Evolutionary conservation across 306 rosid species (phyloP).

Genomic region (Vicia faba): DNA sequence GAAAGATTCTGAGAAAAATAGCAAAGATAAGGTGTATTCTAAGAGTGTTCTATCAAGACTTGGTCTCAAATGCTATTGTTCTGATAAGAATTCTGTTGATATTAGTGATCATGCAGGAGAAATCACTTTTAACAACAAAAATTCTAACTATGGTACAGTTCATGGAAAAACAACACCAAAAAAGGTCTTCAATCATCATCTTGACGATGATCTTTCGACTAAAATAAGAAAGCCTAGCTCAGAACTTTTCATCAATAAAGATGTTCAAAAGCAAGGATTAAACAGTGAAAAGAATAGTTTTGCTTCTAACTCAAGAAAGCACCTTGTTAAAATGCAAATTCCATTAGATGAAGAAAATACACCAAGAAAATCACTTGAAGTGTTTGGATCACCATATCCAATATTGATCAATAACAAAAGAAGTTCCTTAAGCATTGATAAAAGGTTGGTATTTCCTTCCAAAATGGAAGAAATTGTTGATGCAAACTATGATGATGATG

Average conservation of each 20-base stretch:
- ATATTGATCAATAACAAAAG: slow-evolving; percentile 39
- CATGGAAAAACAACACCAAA: slow-evolving; percentile 37
- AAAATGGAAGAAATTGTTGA: slow-evolving; percentile 49
- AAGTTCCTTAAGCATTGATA: slow-evolving; percentile 59
- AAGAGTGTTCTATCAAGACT: slow-evolving; percentile 57
- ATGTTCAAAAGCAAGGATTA: slow-evolving; percentile 39
- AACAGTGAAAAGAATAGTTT: slow-evolving; percentile 39
- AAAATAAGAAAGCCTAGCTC: slow-evolving; percentile 39
- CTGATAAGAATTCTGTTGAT: slow-evolving; percentile 63
- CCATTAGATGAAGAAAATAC: slow-evolving; percentile 41
- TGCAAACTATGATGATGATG: slow-evolving; percentile 52
- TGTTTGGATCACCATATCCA: slow-evolving; percentile 60
- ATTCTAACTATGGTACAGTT: neutral
- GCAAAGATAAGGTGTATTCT: slow-evolving; percentile 36
- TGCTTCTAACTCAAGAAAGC: slow-evolving; percentile 35
- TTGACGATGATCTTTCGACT: slow-evolving; percentile 36
- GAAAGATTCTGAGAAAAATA: slow-evolving; percentile 29
- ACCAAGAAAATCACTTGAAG: slow-evolving; percentile 67
- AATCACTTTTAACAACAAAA: slow-evolving; percentile 48
- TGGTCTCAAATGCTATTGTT: slow-evolving; percentile 68
- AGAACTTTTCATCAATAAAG: slow-evolving; percentile 35
- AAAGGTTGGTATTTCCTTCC: slow-evolving; percentile 35
- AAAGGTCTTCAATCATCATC: slow-evolving; percentile 33
- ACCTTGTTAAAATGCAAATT: slow-evolving; percentile 37
- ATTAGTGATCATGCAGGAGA: slow-evolving; percentile 48